Conservation (phyloP, 495 filamentous ascomycete genomes). For the Podospora appendiculata region DNA sequence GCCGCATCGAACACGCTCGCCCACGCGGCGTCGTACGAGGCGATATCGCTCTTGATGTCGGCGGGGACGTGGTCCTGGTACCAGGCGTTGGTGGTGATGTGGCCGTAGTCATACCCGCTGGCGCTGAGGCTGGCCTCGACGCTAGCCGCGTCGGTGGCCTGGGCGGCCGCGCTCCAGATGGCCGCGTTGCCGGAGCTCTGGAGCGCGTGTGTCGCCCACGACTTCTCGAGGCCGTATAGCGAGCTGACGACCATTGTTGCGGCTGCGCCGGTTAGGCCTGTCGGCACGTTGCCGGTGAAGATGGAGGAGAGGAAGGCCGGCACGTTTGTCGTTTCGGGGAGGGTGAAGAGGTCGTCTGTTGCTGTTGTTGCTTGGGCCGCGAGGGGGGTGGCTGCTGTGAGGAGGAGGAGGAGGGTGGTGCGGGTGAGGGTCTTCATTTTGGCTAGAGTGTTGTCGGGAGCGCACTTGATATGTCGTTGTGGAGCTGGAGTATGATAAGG, state of each 20-base stretch:
- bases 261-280: not conserved
- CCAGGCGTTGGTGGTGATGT: not conserved
- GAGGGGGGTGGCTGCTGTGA: not conserved
- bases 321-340: not conserved
- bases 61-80: not conserved
- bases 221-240: not conserved
- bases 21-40: not conserved
- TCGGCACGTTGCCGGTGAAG: not conserved
- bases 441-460: not conserved
- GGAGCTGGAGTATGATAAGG: too few relatives aligned
- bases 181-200: not conserved
- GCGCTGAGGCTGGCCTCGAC: not conserved
- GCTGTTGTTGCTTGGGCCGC: not conserved
- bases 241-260: not conserved
- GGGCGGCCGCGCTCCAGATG: not conserved
- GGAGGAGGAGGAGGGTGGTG: not conserved
- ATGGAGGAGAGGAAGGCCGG: not conserved
- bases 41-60: conserved; percentile 1
- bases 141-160: not conserved
- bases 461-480: too few relatives aligned
- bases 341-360: not conserved
- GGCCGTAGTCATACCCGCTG: not conserved
- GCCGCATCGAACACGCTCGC: not conserved
- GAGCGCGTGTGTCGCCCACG: not conserved
- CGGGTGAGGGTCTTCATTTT: not conserved